Base-by-base conservation (phyloP, 306 rosid species). In the Betula pendula region DNA sequence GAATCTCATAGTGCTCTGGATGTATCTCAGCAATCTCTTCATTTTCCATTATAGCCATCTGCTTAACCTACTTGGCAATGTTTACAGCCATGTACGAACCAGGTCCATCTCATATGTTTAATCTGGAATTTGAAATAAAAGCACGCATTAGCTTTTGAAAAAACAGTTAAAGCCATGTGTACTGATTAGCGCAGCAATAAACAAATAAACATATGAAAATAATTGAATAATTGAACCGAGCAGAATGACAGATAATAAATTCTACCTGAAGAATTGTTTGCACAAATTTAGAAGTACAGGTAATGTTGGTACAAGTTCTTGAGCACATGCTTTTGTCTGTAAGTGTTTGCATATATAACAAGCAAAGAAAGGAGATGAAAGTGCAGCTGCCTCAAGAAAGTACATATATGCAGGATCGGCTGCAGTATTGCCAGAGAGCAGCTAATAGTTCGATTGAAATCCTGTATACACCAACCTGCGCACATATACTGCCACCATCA, bases 31-130 rank as follows among this genome's bases (percentile, higher is more conserved):
- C 86, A 72, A 92, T 83, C 79, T 91, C 97, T 76, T 95, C 97
- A 73, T 95, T 85, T 5, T 92, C 85, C 99, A 92, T 90, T 73
- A 83, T 80, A 31, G 88, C 71, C 97, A 95, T 92, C 80, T 89
- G 90, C 79, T 70, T 88, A 77, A 91, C 87, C 80, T 88, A 71
- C 66, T 92, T 93, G 68, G 75, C 80, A 76, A 89, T 91, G 79
- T 91, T 94, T 82, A 98, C 97, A 81, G 98, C 97, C 97, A 92
- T 95, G 90, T 91, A 95, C 49, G 97, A 84, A 86, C 91, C 97
- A n/a, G 96, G 99, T 33, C 97, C 98, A 31, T 95, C 87, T 82
- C 83, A 87, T 79, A 95, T 12, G 50, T 74, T 86, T 77, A 90
- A 74, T 84, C 89, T 15, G 89, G 96, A 70, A 86, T 88, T 87